phyloP scores from a whole-genome alignment of 768 basidiomycete genomes.

The Trametes maxima region DNA sequence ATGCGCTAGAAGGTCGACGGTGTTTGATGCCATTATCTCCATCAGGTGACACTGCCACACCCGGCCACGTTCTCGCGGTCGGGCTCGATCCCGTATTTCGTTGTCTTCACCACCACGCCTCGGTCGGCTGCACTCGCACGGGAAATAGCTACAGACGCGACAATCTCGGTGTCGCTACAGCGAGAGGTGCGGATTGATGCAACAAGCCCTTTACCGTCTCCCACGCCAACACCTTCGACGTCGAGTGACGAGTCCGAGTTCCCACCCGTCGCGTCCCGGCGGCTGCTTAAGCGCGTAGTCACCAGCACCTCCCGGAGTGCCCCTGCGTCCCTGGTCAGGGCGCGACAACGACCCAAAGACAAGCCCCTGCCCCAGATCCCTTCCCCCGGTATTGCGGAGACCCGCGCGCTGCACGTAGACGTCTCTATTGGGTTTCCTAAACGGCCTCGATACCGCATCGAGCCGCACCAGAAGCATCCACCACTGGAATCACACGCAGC shows the following conservation, averaged over 20 bases:
- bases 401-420: conserved; percentile 48
- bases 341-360: conserved; percentile 11
- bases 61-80: conserved; percentile 62
- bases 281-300: conserved; percentile 38
- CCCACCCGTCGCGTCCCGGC: conserved; percentile 20
- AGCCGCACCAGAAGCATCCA: conserved; percentile 44
- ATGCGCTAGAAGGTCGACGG: conserved; percentile 1
- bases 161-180: conserved; percentile 65
- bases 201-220: conserved; percentile 40
- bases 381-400: conserved; percentile 38
- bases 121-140: conserved; percentile 54
- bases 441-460: conserved; percentile 52
- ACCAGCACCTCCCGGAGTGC: conserved; percentile 22
- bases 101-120: conserved; percentile 69
- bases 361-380: conserved; percentile 36
- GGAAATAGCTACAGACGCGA: conserved; percentile 72
- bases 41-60: conserved; percentile 65
- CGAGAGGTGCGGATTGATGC: conserved; percentile 61
- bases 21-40: background rate
- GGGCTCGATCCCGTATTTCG: conserved; percentile 68
- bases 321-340: conserved; percentile 16
- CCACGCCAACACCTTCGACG: conserved; percentile 28
- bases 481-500: conserved; percentile 47
- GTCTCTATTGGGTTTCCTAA: conserved; percentile 73
- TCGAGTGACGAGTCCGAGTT: conserved; percentile 51